These are phyloP conservation scores for Paramecium bursaria DNA, from an alignment of 73 alveolate genomes.

Conservation along the genomic window DNA sequence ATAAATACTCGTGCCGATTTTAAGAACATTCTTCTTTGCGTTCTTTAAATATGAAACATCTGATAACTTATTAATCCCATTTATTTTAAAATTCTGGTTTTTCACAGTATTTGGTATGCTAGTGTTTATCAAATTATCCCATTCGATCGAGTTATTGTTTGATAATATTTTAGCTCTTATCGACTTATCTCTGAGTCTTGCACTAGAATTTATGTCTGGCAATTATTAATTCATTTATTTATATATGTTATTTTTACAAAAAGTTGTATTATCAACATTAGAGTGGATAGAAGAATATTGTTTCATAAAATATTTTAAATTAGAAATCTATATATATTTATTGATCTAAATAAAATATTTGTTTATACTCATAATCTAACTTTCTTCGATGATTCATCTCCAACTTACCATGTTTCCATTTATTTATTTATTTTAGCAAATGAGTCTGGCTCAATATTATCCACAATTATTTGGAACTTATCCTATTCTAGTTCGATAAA, in stretches of 20 bases:
- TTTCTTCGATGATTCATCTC: slow-evolving; percentile 3
- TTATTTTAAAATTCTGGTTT: background rate
- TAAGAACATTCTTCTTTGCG: slow-evolving; percentile 12
- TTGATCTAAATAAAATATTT: too few species aligned
- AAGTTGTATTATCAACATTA: too few species aligned
- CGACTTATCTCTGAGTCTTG: too few species aligned
- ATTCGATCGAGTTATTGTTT: slow-evolving; percentile 22
- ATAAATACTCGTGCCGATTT: slow-evolving; percentile 27
- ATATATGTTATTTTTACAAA: too few species aligned
- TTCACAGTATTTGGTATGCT: slow-evolving; percentile 43
- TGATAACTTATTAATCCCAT: slow-evolving; percentile 8
- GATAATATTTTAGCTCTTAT: slow-evolving; percentile 25
- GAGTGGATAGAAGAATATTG: too few species aligned
- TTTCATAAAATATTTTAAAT: too few species aligned
- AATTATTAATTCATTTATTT: too few species aligned
- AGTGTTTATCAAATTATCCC: slow-evolving; percentile 57
- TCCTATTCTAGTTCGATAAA: slow-evolving; percentile 35
- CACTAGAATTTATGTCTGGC: too few species aligned
- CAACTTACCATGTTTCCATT: slow-evolving; percentile 20
- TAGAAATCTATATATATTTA: too few species aligned
- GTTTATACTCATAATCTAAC: slow-evolving; percentile 43
- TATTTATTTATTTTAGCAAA: background rate
- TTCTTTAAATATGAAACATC: slow-evolving; percentile 47
- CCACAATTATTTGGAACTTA: slow-evolving; percentile 21
- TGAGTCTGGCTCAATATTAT: slow-evolving; percentile 24